Base-by-base conservation (phyloP, 2,329 filamentous ascomycete species). In the Verticillium tricorpus region DNA sequence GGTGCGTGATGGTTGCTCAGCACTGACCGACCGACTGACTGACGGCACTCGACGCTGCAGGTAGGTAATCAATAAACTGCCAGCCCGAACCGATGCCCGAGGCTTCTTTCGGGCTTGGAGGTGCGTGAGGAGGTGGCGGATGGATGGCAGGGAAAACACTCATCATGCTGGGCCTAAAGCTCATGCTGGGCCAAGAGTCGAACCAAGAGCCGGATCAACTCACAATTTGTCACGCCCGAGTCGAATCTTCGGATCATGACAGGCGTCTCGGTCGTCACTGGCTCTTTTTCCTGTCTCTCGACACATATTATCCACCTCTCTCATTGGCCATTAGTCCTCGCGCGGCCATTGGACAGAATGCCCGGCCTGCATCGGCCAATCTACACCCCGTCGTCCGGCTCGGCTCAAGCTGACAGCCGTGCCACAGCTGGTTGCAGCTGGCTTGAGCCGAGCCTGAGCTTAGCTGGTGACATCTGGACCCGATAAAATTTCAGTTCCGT, bases 401-500 rank as follows among this genome's bases (percentile, higher is more conserved):
- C 45, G 19, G 45, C 45, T 22, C n/a, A 25, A 50, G 45, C 12
- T 39, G 17, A 17, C 37, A 39, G 37, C 35, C 37, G 37, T 14
- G 14, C 1, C 0, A 1, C 37, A 39, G 37, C 9, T 12, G 37
- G 11, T 14, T 5, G 37, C 28, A 28, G 28, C 28, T 28, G 28
- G 28, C 5, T 5, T 28, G 28, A 28, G 28, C 28, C 28, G 28
- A 28, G 28, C 28, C 28, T 28, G 28, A 28, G 28, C 28, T 28
- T 5, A 28, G 45, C n/a, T n/a, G 45, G 45, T 50, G 45, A 50
- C 45, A 50, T 50, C 45, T 22, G 57, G 58, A 32, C 59, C 61
- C 61, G 64, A 61, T 64, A 65, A 65, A 65, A 64, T 60, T 65
- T 65, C 63, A 64, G 59, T 58, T 56, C 39, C 40, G 40, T 19